These are phyloP conservation scores for Jacaranda mimosifolia DNA, from an alignment of 257 asterid species.

Conservation along the genomic window DNA sequence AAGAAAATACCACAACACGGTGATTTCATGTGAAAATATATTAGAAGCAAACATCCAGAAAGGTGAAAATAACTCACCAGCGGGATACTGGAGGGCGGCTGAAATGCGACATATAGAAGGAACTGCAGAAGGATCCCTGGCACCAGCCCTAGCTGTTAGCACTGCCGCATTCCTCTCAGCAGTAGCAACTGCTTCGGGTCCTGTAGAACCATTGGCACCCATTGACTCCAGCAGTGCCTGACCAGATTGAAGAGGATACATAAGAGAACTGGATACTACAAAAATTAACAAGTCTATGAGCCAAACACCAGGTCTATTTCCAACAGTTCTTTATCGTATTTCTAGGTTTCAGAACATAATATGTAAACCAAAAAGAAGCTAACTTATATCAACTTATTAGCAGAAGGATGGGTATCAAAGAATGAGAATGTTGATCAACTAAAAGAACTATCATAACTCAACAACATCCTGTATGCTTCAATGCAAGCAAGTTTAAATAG, in stretches of 20 bases:
- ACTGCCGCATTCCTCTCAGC: constrained; percentile 93
- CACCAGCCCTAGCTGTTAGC: constrained; percentile 97
- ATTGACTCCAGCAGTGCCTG: constrained; percentile 95
- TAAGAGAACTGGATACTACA: constrained; percentile 26
- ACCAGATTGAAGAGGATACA: constrained; percentile 31
- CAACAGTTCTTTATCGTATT: background rate
- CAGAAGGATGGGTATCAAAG: background rate
- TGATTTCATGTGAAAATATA: constrained; percentile 22
- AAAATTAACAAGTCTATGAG: constrained; percentile 14
- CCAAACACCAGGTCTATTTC: constrained; percentile 18
- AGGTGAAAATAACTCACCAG: constrained; percentile 63
- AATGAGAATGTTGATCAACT: no score
- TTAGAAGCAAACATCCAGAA: constrained; percentile 12
- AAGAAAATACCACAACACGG: constrained; percentile 5
- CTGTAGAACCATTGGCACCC: constrained; percentile 82
- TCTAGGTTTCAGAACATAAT: constrained; percentile 10
- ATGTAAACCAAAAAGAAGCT: background rate
- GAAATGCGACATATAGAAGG: constrained; percentile 98
- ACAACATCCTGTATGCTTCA: background rate
- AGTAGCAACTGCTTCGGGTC: constrained; percentile 87
- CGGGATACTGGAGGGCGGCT: constrained; percentile 93
- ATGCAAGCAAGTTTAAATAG: background rate
- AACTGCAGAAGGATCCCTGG: constrained; percentile 95
- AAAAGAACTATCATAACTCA: background rate
- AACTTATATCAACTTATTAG: constrained; percentile 1